Percentiles rank a stretch among this genome's conserved stretches.
Evolutionary conservation across 768 basidiomycete genomes (phyloP).

Genomic region (Phanerochaete carnosa): DNA sequence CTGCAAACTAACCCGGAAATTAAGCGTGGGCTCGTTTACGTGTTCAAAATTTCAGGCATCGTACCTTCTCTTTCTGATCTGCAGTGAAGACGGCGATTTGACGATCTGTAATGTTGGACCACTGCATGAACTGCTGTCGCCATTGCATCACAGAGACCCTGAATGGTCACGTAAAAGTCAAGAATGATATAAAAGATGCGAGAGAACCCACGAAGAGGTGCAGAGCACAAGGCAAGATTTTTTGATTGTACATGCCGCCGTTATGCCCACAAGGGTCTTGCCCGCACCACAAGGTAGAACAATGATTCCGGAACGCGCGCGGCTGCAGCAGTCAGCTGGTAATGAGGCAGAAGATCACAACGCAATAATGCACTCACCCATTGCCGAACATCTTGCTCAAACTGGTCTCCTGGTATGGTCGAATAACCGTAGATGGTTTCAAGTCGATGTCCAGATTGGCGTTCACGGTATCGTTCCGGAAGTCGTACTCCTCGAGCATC

Average conservation of each 20-base stretch:
- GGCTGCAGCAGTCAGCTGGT: constrained; percentile 44
- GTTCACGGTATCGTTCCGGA: constrained; percentile 94
- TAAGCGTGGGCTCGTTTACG: background rate
- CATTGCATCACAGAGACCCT: constrained; percentile 98
- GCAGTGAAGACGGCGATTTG: constrained; percentile 98
- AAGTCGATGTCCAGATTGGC: constrained; percentile 97
- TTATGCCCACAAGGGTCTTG: constrained; percentile 99
- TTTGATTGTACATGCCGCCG: constrained; percentile 98
- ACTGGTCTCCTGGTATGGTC: constrained; percentile 98
- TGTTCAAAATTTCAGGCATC: constrained; percentile 2
- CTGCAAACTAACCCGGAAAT: constrained; percentile 68
- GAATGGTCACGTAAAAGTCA: background rate
- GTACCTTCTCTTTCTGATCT: constrained; percentile 94
- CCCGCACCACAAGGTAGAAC: constrained; percentile 98
- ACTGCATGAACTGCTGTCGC: constrained; percentile 97
- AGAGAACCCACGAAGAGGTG: constrained; percentile 83
- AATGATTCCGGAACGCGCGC: constrained; percentile 96
- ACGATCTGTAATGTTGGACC: constrained; percentile 96
- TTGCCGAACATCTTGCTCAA: constrained; percentile 99
- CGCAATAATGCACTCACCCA: constrained; percentile 51
- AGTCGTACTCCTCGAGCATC: constrained; percentile 99
- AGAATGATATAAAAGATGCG: background rate
- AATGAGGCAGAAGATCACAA: constrained; percentile 7
- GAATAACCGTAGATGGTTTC: constrained; percentile 95
- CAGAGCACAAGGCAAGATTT: constrained; percentile 97